phyloP scores from a whole-genome alignment of 805 yeast species.

The Blastobotrys terrestris region DNA sequence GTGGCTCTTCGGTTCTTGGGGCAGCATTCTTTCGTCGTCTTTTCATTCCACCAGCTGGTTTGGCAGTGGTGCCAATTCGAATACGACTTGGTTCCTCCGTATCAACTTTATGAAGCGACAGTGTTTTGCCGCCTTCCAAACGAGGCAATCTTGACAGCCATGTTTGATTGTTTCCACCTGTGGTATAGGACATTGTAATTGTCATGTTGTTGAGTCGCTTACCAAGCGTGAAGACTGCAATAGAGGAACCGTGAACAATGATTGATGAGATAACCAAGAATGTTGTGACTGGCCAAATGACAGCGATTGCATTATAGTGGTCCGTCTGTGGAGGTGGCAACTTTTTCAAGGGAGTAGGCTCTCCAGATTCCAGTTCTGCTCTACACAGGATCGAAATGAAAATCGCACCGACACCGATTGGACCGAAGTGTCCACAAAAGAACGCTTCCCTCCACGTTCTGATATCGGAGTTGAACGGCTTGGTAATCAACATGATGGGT shows the following conservation, averaged over 20 bases:
- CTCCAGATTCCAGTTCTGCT: slow-evolving; percentile 55
- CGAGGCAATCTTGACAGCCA: slow-evolving; percentile 87
- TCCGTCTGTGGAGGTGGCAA: slow-evolving; percentile 43
- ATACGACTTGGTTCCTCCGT: slow-evolving; percentile 43
- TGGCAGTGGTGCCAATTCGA: slow-evolving; percentile 11
- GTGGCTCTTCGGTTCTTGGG: slow-evolving; percentile 19
- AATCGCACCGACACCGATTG: slow-evolving; percentile 91
- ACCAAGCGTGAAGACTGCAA: slow-evolving; percentile 72
- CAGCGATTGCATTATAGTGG: slow-evolving; percentile 53
- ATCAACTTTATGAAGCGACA: slow-evolving; percentile 78
- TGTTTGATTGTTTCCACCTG: slow-evolving; percentile 55
- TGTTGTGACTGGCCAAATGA: slow-evolving; percentile 78
- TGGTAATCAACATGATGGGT: slow-evolving; percentile 71
- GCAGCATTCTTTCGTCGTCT: slow-evolving; percentile 16
- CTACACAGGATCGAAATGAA: slow-evolving; percentile 79
- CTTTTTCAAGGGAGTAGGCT: slow-evolving; percentile 50
- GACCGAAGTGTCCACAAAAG: slow-evolving; percentile 94
- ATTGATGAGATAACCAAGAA: slow-evolving; percentile 78
- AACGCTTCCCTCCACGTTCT: slow-evolving; percentile 90
- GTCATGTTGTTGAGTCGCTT: slow-evolving; percentile 87
- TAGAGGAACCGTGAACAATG: slow-evolving; percentile 86
- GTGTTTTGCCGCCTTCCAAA: slow-evolving; percentile 61
- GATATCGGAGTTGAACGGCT: slow-evolving; percentile 79
- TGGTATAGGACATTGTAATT: slow-evolving; percentile 83
- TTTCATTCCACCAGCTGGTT: slow-evolving; percentile 24